A percentile compares a stretch with the other conserved stretches of the same genome.
These are phyloP conservation scores for Populus simonii DNA, from an alignment of 345 rosid genomes.

Conservation along the genomic window DNA sequence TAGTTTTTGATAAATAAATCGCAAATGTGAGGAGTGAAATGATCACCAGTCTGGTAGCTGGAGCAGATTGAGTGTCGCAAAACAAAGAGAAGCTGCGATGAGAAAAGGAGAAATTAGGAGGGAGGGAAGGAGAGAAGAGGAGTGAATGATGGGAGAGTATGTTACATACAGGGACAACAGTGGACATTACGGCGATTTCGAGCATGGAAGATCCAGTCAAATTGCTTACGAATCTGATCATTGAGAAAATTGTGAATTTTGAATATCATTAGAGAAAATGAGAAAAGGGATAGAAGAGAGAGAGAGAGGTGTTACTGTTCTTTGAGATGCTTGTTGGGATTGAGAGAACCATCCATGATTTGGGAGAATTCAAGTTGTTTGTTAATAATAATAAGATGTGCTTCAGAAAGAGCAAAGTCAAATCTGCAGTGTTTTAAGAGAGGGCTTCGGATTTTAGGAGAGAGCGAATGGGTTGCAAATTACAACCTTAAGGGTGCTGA, in stretches of 20 bases:
- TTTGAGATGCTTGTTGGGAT: constrained; percentile 75
- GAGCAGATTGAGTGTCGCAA: constrained; percentile 47
- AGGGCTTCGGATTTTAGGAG: too few relatives aligned
- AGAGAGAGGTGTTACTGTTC: constrained; percentile 49
- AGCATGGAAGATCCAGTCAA: constrained; percentile 72
- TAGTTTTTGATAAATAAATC: too few relatives aligned
- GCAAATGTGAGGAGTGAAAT: background rate
- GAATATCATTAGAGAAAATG: background rate
- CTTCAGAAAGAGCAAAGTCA: background rate
- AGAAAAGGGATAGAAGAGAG: background rate
- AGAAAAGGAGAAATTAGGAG: background rate
- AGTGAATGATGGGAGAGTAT: background rate
- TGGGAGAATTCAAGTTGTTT: background rate
- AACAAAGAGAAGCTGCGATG: constrained; percentile 53
- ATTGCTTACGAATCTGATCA: constrained; percentile 79
- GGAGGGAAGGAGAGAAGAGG: background rate
- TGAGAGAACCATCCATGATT: constrained; percentile 53
- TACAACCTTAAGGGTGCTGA: too few relatives aligned
- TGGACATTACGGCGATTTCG: constrained; percentile 56
- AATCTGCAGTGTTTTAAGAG: too few relatives aligned
- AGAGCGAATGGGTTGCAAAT: too few relatives aligned
- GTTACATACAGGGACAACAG: constrained; percentile 54
- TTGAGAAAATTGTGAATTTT: constrained; percentile 3
- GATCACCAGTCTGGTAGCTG: constrained; percentile 36
- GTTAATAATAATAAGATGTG: background rate